These are phyloP conservation scores for Rhizoclosmatium hyalinum DNA, from an alignment of 371 early-diverging fungal genomes.

Conservation along the genomic window DNA sequence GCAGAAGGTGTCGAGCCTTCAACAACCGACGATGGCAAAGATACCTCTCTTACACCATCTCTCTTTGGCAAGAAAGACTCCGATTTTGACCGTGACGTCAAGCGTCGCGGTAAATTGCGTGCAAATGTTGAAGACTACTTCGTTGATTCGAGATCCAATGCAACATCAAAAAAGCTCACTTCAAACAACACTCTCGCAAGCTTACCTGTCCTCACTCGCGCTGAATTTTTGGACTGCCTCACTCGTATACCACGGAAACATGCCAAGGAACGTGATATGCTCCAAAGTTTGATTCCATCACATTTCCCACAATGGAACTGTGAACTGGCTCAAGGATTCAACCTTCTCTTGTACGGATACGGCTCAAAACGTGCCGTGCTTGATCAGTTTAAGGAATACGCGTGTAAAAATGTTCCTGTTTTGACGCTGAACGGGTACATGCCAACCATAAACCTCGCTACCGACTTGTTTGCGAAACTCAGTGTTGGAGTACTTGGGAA, in stretches of 20 bases:
- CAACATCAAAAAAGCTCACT: slow-evolving; percentile 48
- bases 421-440: slow-evolving; percentile 79
- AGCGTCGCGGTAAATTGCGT: slow-evolving; percentile 15
- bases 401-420: slow-evolving; percentile 68
- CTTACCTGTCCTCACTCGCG: slow-evolving; percentile 71
- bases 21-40: background rate
- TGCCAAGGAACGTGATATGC: slow-evolving; percentile 57
- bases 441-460: slow-evolving; percentile 68
- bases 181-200: slow-evolving; percentile 87
- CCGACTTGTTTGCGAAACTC: slow-evolving; percentile 73
- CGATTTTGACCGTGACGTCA: slow-evolving; percentile 22
- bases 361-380: slow-evolving; percentile 86
- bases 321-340: slow-evolving; percentile 80
- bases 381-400: slow-evolving; percentile 68
- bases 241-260: slow-evolving; percentile 65
- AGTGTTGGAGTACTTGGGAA: slow-evolving; percentile 43
- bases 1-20: no score
- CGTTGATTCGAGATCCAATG: background rate
- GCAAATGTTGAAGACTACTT: slow-evolving; percentile 29
- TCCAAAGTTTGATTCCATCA: slow-evolving; percentile 60
- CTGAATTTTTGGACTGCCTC: slow-evolving; percentile 67
- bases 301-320: slow-evolving; percentile 85
- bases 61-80: background rate
- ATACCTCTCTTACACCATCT: background rate
- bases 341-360: slow-evolving; percentile 85